Percentiles rank a stretch among this genome's conserved stretches.
Conservation (phyloP, 306 rosid genomes). For the Trichosanthes cucumerina region DNA sequence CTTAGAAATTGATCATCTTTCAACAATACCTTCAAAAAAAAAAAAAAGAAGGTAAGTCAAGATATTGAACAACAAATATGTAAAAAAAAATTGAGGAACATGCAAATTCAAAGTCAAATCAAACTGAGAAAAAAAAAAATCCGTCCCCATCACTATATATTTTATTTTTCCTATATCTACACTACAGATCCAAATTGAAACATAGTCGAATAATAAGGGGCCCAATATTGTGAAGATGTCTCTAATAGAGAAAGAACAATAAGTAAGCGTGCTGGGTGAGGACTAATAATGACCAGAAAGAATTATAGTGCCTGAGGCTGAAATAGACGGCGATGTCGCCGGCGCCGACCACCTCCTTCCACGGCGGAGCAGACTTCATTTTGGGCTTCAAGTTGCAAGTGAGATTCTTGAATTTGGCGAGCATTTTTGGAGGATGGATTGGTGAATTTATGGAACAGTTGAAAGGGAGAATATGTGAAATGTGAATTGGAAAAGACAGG, state of each 20-base stretch:
- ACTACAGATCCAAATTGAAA: background rate
- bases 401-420: background rate
- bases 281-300: background rate
- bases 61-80: too few relatives aligned
- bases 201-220: background rate
- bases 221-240: background rate
- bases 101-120: background rate
- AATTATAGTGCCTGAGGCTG: background rate
- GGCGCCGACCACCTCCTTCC: background rate
- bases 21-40: too few relatives aligned
- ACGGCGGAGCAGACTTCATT: background rate
- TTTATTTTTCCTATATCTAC: background rate
- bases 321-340: background rate
- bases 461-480: background rate
- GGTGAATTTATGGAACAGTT: background rate
- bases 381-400: too few relatives aligned
- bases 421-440: background rate
- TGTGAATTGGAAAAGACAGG: background rate
- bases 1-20: too few relatives aligned
- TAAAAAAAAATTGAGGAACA: too few relatives aligned
- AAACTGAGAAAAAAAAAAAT: background rate
- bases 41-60: background rate
- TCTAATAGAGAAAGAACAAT: background rate
- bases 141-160: background rate
- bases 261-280: background rate